A percentile compares a stretch with the other conserved stretches of the same genome.
Evolutionary conservation across 139 green algal genomes (phyloP).

Genomic region (Mesotaenium endlicherianum): DNA sequence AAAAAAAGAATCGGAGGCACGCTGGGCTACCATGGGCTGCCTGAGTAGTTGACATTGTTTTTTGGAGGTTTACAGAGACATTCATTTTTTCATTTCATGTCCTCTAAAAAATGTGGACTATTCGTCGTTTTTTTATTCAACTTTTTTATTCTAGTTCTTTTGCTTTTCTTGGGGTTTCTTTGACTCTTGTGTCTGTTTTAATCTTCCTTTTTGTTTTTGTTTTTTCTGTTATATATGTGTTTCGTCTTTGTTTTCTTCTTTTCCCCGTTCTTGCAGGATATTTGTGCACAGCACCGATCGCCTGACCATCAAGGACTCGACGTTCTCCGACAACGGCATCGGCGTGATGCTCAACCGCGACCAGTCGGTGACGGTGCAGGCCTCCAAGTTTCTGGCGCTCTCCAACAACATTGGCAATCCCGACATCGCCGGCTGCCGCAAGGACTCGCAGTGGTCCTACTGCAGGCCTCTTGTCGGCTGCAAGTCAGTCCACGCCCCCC

Average conservation of each 20-base stretch:
- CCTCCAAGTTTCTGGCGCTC: slow-evolving; percentile 9
- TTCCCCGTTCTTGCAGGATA: no score
- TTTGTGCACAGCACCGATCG: slow-evolving; percentile 13
- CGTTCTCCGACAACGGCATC: neutral
- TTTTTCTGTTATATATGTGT: neutral
- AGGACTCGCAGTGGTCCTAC: neutral
- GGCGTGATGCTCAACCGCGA: slow-evolving; percentile 14
- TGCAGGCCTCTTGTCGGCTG: slow-evolving; percentile 4
- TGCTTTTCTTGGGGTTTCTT: no score
- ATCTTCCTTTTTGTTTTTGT: neutral
- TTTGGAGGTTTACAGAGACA: no score
- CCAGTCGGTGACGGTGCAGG: neutral
- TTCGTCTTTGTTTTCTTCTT: no score
- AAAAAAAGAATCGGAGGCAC: no score
- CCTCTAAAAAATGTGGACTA: no score
- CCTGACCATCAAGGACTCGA: neutral
- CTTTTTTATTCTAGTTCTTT: no score
- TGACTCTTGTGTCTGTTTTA: neutral
- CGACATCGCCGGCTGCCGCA: neutral
- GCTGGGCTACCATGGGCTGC: no score
- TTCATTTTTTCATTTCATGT: no score
- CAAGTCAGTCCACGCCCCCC: neutral
- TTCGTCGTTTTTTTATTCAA: no score
- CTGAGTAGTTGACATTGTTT: no score
- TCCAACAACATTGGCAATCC: slow-evolving; percentile 25